These are phyloP conservation scores for Deuterostichococcus epilithicus DNA, from an alignment of 139 green algal species.

Conservation along the genomic window DNA sequence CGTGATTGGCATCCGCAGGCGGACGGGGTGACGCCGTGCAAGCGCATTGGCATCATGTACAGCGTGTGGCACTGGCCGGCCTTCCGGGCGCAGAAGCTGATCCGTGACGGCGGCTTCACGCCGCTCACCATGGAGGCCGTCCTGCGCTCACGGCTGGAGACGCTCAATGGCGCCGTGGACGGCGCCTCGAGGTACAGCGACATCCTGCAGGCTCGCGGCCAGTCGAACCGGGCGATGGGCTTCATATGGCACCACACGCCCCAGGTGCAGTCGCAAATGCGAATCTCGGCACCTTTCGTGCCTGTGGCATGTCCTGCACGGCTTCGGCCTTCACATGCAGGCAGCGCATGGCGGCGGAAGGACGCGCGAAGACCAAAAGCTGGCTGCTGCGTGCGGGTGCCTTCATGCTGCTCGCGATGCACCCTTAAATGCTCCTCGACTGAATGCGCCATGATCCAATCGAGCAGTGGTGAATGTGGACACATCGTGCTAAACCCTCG, in stretches of 20 bases:
- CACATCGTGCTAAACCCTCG: background rate
- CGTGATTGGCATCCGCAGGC: background rate
- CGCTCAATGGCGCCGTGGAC: background rate
- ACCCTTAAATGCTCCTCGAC: background rate
- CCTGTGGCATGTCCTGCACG: background rate
- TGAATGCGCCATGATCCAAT: background rate
- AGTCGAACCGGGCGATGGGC: background rate
- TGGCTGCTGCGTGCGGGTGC: background rate
- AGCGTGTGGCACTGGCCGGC: conserved; percentile 2
- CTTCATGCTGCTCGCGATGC: background rate
- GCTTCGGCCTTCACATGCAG: background rate
- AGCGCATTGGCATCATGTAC: background rate
- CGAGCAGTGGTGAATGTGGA: background rate
- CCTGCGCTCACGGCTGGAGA: background rate
- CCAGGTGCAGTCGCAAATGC: background rate
- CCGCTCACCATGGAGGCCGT: background rate
- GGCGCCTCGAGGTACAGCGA: background rate
- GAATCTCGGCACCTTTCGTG: too few relatives aligned
- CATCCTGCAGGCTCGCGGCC: background rate
- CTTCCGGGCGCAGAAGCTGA: background rate
- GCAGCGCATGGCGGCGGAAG: background rate
- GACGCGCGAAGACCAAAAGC: background rate
- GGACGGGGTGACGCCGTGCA: background rate
- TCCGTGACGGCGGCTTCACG: background rate
- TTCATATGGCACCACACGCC: background rate